Percentiles rank a stretch among this genome's conserved stretches.
Evolutionary conservation across 805 yeast species (phyloP).

Genomic region (Nakazawaea populi): DNA sequence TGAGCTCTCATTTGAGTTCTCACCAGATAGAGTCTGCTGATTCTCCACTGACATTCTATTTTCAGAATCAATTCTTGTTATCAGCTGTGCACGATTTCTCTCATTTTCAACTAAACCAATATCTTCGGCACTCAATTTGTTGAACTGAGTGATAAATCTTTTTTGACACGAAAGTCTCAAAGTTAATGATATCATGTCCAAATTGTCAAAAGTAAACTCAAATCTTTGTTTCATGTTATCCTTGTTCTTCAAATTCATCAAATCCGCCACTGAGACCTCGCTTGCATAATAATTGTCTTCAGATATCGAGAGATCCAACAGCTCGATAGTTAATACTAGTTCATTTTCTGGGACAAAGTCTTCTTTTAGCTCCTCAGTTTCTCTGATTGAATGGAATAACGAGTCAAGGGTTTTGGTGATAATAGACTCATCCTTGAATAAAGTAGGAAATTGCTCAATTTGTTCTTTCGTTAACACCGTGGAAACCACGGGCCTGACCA

Average conservation of each 20-base stretch:
- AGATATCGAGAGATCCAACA: constrained; percentile 1
- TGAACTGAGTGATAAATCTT: constrained; percentile 9
- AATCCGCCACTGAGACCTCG: constrained; percentile 3
- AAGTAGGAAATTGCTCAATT: not conserved
- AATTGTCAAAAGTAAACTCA: not conserved
- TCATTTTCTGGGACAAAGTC: constrained; percentile 10
- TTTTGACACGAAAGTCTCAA: constrained; percentile 1
- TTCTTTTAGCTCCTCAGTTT: constrained; percentile 10
- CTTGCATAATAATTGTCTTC: constrained; percentile 11
- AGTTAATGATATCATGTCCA: constrained; percentile 3
- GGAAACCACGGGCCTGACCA: not conserved
- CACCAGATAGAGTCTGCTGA: too few relatives aligned
- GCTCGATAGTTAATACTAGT: constrained; percentile 4
- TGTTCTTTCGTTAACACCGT: not conserved
- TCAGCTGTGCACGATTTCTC: too few relatives aligned
- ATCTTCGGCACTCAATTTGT: constrained; percentile 1
- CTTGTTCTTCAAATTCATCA: constrained; percentile 3
- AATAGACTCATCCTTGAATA: not conserved
- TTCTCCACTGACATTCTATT: too few relatives aligned
- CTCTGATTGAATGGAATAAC: constrained; percentile 3
- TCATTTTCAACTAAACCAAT: not conserved
- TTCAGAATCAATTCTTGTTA: too few relatives aligned
- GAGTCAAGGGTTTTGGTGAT: not conserved
- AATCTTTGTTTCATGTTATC: not conserved
- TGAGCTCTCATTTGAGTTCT: not conserved